Evolutionary conservation across 495 filamentous ascomycete genomes (phyloP), one percentile per base, ranked within the genome.

Genomic region (Echria macrotheca): DNA sequence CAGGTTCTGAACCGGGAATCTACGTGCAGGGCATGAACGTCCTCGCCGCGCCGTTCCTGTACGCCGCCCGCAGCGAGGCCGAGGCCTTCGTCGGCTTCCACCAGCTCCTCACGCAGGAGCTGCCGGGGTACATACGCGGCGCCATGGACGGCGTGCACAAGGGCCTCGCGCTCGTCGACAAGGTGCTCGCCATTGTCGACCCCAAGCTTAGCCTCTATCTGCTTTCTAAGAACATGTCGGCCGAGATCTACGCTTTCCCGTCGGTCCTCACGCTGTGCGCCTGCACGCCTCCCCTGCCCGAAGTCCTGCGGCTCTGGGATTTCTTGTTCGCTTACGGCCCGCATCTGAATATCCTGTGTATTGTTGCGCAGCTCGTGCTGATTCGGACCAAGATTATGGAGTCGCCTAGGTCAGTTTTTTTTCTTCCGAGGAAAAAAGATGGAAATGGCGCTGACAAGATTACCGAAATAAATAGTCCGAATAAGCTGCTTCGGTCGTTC

Each of bases 1-100:
- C 73, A 1, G 70, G 69, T 12, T 23, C 46, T 9, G 83, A 86
- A 50, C 77, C 83, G 11, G 86, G 86, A 10, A 88, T 87, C 44
- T 99, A 99, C 63, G 94, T 97, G 4, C 93, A 99, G 63, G 93
- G 93, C 49, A 97, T 98, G 93, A 98, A 97, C 61, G 91, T 97
- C n/a, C 79, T 98, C n/a, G 91, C 88, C 28, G 93, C 93, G 7
- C 94, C 93, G 0, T 96, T 99, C 58, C 76, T 97, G 33, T 99
- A 99, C 66, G 89, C 91, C 2, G 90, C 93, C 14, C 83, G 87
- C 51, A 95, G 87, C 58, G 93, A 99, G 66, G 86, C 89, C 0
- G 89, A 99, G 63, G 93, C 94, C 9, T 97, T 95, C 48, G 82
- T 86, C 22, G 82, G 89, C 8, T 97, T 99, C 64, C 81, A 94